Evolutionary conservation across 768 basidiomycete species (phyloP).

Genomic region (Russula brevipes): DNA sequence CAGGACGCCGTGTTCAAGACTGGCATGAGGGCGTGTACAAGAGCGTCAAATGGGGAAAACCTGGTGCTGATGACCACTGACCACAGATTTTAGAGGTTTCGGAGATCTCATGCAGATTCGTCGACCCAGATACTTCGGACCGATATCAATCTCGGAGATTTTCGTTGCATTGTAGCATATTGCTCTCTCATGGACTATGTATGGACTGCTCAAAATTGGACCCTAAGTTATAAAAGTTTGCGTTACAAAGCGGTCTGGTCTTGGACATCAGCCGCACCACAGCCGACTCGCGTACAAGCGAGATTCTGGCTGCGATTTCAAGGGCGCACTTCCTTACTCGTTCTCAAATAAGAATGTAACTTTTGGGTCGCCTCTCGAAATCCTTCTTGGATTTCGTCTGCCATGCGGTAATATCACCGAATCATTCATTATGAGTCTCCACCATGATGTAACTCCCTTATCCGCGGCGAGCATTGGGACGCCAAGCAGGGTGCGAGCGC

Average conservation of each 20-base stretch:
- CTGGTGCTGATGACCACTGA: conserved; percentile 53
- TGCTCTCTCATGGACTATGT: neutral
- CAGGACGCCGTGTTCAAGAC: conserved; percentile 58
- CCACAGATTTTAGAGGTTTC: neutral
- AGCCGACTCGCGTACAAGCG: neutral
- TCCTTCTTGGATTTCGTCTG: too few species aligned
- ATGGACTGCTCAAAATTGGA: neutral
- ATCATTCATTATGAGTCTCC: too few species aligned
- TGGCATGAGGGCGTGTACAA: conserved; percentile 56
- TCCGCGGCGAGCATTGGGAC: too few species aligned
- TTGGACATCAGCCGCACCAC: neutral
- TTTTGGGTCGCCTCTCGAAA: neutral
- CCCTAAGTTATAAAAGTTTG: neutral
- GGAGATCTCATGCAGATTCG: neutral
- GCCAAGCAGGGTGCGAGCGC: too few species aligned
- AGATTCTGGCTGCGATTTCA: neutral
- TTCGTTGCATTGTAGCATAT: neutral
- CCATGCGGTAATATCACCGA: too few species aligned
- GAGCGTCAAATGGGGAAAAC: conserved; percentile 54
- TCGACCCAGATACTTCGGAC: neutral
- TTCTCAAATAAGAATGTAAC: neutral
- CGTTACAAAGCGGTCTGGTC: neutral
- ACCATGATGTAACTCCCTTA: too few species aligned
- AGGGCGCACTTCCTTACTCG: neutral
- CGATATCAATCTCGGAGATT: neutral